A percentile compares a stretch with the other conserved stretches of the same genome.
Evolutionary conservation across 345 rosid genomes (phyloP).

Genomic region (Salix exigua): DNA sequence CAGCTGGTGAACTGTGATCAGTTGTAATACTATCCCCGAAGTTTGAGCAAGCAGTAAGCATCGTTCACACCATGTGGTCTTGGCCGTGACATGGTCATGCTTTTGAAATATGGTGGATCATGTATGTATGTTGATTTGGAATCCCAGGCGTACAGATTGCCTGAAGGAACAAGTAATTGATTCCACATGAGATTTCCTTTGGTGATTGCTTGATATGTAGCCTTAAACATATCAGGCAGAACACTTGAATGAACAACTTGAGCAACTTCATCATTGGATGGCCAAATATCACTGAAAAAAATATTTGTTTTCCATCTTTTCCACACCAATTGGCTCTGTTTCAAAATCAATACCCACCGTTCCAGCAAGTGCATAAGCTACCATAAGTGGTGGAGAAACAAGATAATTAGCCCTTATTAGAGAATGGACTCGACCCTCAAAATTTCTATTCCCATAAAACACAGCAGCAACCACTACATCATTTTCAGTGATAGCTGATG

Average conservation of each 20-base stretch:
- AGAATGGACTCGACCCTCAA: conserved; percentile 92
- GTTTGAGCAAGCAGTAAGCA: conserved; percentile 81
- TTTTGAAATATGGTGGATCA: conserved; percentile 84
- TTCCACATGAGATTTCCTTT: conserved; percentile 92
- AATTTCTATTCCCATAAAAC: conserved; percentile 84
- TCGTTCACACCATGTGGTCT: conserved; percentile 77
- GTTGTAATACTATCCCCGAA: conserved; percentile 90
- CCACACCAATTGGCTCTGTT: conserved; percentile 61
- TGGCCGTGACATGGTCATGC: conserved; percentile 86
- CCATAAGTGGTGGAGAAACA: conserved; percentile 93
- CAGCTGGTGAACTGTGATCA: conserved; percentile 93
- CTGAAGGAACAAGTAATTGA: conserved; percentile 56
- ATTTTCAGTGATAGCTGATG: conserved; percentile 73
- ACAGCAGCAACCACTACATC: conserved; percentile 91
- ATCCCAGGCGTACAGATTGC: conserved; percentile 71
- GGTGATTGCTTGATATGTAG: conserved; percentile 80
- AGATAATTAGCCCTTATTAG: conserved; percentile 91
- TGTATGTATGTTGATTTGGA: conserved; percentile 81
- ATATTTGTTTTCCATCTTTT: conserved; percentile 64
- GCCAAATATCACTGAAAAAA: conserved; percentile 83
- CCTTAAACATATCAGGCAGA: conserved; percentile 85
- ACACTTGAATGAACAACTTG: conserved; percentile 76
- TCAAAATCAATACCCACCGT: conserved; percentile 81
- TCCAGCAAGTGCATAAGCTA: conserved; percentile 94
- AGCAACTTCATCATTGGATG: conserved; percentile 84